Evolutionary conservation across 2,329 filamentous ascomycete species (phyloP).

Genomic region (Escovopsis weberi): DNA sequence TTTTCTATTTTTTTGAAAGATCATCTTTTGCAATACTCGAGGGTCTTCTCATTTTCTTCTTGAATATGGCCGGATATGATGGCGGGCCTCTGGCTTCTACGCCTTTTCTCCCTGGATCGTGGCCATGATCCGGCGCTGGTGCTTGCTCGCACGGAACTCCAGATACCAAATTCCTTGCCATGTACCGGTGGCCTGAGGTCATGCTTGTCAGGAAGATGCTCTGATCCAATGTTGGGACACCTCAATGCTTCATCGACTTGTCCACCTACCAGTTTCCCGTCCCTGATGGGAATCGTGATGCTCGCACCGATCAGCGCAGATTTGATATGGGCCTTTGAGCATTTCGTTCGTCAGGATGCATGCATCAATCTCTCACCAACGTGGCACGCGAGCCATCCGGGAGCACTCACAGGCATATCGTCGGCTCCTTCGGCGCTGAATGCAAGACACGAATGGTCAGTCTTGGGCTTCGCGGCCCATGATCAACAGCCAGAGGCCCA

Average conservation of each 20-base stretch:
- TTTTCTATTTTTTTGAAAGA: slow-evolving; percentile 1
- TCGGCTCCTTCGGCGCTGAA: slow-evolving; percentile 66
- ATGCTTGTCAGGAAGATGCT: too few species aligned
- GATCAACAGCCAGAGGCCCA: neutral
- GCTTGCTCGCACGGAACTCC: slow-evolving; percentile 68
- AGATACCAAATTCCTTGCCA: slow-evolving; percentile 93
- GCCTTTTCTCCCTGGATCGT: slow-evolving; percentile 83
- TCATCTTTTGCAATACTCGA: neutral
- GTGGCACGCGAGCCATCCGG: too few species aligned
- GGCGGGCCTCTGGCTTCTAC: slow-evolving; percentile 7
- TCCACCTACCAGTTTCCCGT: slow-evolving; percentile 55
- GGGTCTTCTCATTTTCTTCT: neutral
- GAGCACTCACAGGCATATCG: slow-evolving; percentile 66
- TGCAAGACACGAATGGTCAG: neutral
- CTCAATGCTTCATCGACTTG: neutral
- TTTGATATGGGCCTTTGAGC: slow-evolving; percentile 70
- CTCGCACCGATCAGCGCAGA: slow-evolving; percentile 77
- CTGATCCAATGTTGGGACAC: too few species aligned
- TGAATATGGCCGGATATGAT: too few species aligned
- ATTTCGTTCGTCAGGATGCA: neutral
- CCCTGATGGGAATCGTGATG: slow-evolving; percentile 77
- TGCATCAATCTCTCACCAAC: neutral
- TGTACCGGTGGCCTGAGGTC: slow-evolving; percentile 41
- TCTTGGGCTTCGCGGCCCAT: neutral
- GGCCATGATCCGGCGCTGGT: slow-evolving; percentile 70